Base-by-base conservation (phyloP, 257 asterid genomes). In the Lantana camara region DNA sequence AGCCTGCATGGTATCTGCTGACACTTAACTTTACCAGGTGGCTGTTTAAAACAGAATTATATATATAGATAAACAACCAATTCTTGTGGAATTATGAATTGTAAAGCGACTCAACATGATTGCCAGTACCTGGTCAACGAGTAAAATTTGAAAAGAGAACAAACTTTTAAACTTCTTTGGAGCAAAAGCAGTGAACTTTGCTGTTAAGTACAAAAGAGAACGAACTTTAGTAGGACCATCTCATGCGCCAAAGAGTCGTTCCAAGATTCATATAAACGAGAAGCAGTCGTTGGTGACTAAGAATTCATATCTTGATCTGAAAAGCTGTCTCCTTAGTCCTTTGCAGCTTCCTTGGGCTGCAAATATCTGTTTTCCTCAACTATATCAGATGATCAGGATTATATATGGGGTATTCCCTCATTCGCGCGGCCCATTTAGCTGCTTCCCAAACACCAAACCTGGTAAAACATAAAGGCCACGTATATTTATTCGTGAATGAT, bases 391-490 rank as follows among this genome's bases (percentile, higher is more conserved):
- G 95, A 4, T 53, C 83, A 37, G 96, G 95, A 70, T 94, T 96
- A 52, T 90, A 85, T 16, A 73, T 22, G 30, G 96, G 69, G 67
- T 59, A 77, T 57, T 90, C 97, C 66, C 97, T 87, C 67, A 85
- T 86, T 50, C 89, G 83, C 12, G 99, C 95, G 49, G 74, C 89
- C 90, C 91, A 94, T 75, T 90, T 94, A 66, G 97, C 91, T 58
- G 99, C 87, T 80, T 91, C 98, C 97, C 96, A 91, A 40, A 90
- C 95, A 52, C 97, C 97, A 66, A 94, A 90, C 95, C 99, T 94
- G 83, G 71, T 46, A n/a, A 4, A 37, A 11, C 49, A 66, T 37
- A 34, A 41, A 51, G 62, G 38, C 10, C 3, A 23, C 38, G n/a
- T n/a, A n/a, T n/a, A n/a, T n/a, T n/a, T n/a, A 38, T 20, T 23